Evolutionary conservation across 1,284 basidiomycete genomes (phyloP), one percentile per base, ranked within the genome.

Genomic region (Ceratobasidium sp.): DNA sequence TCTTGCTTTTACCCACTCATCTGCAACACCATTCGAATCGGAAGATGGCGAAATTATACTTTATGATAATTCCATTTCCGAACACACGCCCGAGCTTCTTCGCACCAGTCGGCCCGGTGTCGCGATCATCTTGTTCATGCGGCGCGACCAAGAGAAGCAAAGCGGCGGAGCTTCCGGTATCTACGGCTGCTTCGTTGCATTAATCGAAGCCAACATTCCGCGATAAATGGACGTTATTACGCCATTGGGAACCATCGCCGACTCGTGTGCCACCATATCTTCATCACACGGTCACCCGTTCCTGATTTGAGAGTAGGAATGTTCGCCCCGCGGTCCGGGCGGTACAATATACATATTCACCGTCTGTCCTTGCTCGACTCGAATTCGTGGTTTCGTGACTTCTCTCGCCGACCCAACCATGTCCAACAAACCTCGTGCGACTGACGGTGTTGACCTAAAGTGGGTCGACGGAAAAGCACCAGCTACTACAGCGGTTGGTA

Each of bases 391-490:
- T 52, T 62, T 5, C 43, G 29, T 29, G 32, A n/a, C n/a, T 55
- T 67, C 49, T 55, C 50, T 50, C 56, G 32, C 32, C 38, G 25
- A 29, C 40, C n/a, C 31, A 8, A 53, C 22, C 38, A 69, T 69
- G 68, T 32, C 49, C 32, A 60, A 60, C 45, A 70, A 49, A 47
- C 58, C 69, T 54, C 49, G 52, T 15, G 57, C 69, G 17, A 53
- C 45, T 34, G 69, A 60, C n/a, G 75, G 74, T 35, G 78, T 79
- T 7, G 74, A 77, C 45, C 69, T 80, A 22, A 76, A 77, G 52
- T 81, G 78, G 79, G 70, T 81, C 8, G 80, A 80, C 70, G 77
- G 76, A 0, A 72, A 75, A 31, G 73, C 79, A 0, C 80, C 80
- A 22, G 27, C 71, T 4, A 73, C 70, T 1, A 76, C 77, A 2